phyloP scores from a whole-genome alignment of 2,329 filamentous ascomycete species.

The Penicillium crustosum region DNA sequence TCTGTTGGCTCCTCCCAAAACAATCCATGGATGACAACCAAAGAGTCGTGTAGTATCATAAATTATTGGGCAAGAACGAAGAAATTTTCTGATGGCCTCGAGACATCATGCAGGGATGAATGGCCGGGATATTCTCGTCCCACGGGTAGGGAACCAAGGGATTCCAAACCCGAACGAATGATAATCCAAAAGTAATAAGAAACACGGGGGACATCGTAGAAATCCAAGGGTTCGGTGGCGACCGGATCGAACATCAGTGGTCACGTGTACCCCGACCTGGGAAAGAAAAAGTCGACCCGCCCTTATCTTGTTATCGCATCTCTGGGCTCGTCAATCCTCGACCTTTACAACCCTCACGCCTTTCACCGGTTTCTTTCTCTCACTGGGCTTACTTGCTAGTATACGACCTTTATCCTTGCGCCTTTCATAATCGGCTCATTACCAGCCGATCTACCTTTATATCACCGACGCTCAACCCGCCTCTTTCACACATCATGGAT shows the following conservation, averaged over 20 bases:
- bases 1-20: neutral
- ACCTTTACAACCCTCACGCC: neutral
- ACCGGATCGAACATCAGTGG: neutral
- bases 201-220: neutral
- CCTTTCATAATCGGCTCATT: neutral
- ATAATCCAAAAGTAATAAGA: neutral
- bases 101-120: neutral
- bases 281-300: conserved; percentile 1
- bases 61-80: neutral
- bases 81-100: neutral
- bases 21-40: too few relatives aligned
- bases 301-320: neutral
- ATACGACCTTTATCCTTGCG: too few relatives aligned
- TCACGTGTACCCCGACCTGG: neutral
- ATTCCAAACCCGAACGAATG: neutral
- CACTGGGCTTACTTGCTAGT: too few relatives aligned
- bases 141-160: neutral
- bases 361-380: too few relatives aligned
- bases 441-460: neutral
- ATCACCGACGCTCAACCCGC: neutral
- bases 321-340: neutral
- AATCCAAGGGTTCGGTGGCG: neutral
- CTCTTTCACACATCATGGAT: conserved; percentile 63
- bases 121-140: neutral
- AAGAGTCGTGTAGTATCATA: neutral